A percentile compares a stretch with the other conserved stretches of the same genome.
These are phyloP conservation scores for Plasmodium reichenowi DNA, from an alignment of 169 alveolate genomes.

Conservation along the genomic window DNA sequence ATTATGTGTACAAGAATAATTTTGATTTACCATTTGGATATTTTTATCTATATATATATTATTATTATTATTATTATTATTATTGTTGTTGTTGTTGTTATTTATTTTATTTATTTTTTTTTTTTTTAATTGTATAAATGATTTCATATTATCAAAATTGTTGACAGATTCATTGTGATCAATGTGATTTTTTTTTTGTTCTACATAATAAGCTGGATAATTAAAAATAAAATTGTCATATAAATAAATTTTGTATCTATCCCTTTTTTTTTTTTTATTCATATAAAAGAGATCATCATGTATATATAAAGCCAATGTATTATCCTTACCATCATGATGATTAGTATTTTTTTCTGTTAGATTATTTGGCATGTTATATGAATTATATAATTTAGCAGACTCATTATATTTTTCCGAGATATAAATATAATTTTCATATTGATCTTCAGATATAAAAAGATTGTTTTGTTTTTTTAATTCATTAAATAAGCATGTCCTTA, in stretches of 20 bases:
- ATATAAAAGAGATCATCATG: constrained; percentile 42
- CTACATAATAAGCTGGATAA: constrained; percentile 26
- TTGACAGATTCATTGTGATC: neutral
- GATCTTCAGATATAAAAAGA: neutral
- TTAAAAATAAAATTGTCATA: constrained; percentile 53
- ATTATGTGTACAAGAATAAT: neutral
- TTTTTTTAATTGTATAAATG: constrained; percentile 19
- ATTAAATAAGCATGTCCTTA: constrained; percentile 61
- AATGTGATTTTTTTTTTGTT: neutral
- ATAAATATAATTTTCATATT: constrained; percentile 8
- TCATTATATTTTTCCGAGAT: neutral
- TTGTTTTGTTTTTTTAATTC: constrained; percentile 22
- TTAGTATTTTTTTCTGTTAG: neutral
- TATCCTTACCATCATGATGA: neutral
- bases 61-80: no score
- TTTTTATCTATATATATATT: no score
- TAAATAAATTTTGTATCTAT: constrained; percentile 29
- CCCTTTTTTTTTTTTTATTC: constrained; percentile 56
- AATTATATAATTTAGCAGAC: no score
- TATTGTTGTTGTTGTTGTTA: no score
- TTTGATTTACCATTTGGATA: neutral
- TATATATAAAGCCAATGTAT: constrained; percentile 10
- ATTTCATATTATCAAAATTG: neutral
- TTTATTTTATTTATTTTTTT: neutral
- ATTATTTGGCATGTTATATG: neutral